Conservation (phyloP, 78 protist genomes). For the Dictyostelium discoideum region dicty_2.7 NC_007088.5:440001-440500, state of each 20-base stretch:
- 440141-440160: background rate
- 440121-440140: background rate
- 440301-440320: too few relatives aligned
- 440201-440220: too few relatives aligned
- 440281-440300: too few relatives aligned
- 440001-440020: too few relatives aligned
- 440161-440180: too few relatives aligned
- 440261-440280: background rate
- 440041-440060: background rate
- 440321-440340: too few relatives aligned
- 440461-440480: slow-evolving; percentile 81
- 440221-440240: too few relatives aligned
- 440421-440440: slow-evolving; percentile 76
- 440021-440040: too few relatives aligned
- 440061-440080: background rate
- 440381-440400: slow-evolving; percentile 70
- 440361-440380: slow-evolving; percentile 72
- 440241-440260: background rate
- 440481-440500: slow-evolving; percentile 80
- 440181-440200: too few relatives aligned
- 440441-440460: slow-evolving; percentile 81
- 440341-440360: slow-evolving; percentile 64
- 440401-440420: slow-evolving; percentile 84
- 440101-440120: too few relatives aligned
- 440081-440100: too few relatives aligned